phyloP scores from a whole-genome alignment of 257 asterid genomes.

The Fraxinus pennsylvanica region DNA sequence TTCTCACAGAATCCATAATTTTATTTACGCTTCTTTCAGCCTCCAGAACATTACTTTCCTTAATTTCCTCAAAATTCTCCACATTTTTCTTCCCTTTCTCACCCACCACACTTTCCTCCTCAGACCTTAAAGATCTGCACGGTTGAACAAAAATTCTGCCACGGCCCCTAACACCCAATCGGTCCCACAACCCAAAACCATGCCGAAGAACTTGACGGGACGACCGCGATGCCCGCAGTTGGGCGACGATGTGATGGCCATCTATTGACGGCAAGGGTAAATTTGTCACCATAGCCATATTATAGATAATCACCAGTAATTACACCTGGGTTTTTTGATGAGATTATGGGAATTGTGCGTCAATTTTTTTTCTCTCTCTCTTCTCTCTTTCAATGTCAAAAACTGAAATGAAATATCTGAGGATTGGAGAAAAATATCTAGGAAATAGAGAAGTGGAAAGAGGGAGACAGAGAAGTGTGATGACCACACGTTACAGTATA shows the following conservation, averaged over 20 bases:
- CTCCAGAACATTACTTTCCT: constrained; percentile 22
- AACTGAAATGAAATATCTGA: neutral
- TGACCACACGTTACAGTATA: constrained; percentile 78
- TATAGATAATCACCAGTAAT: too few species aligned
- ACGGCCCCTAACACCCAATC: constrained; percentile 34
- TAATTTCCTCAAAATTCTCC: constrained; percentile 21
- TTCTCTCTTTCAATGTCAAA: neutral
- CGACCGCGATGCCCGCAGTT: constrained; percentile 41
- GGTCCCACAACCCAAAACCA: constrained; percentile 44
- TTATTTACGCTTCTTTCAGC: constrained; percentile 33
- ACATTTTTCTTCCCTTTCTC: constrained; percentile 29
- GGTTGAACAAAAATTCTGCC: constrained; percentile 40
- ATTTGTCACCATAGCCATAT: constrained; percentile 61
- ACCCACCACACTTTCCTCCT: constrained; percentile 34
- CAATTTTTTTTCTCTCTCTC: neutral
- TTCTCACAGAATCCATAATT: constrained; percentile 50
- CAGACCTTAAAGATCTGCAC: constrained; percentile 72
- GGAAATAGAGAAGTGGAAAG: neutral
- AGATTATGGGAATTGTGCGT: neutral
- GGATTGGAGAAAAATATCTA: constrained; percentile 21
- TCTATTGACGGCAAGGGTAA: constrained; percentile 61
- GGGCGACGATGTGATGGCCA: constrained; percentile 45
- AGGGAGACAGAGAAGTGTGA: constrained; percentile 49
- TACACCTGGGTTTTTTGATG: too few species aligned
- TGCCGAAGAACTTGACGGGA: constrained; percentile 24